Evolutionary conservation across 345 rosid genomes (phyloP).

Genomic region (Fremontodendron californicum): DNA sequence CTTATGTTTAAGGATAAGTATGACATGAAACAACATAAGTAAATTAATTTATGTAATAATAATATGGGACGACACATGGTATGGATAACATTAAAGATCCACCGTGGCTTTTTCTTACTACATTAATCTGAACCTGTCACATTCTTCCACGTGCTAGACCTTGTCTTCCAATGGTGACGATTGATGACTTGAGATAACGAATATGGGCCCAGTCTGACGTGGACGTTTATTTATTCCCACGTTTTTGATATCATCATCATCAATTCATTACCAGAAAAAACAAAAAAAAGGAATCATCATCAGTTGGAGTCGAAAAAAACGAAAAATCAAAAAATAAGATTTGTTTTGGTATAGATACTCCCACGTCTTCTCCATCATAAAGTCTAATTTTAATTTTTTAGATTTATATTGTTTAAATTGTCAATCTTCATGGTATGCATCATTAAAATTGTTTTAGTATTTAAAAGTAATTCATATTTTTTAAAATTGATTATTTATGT

Average conservation of each 20-base stretch:
- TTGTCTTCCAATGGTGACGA: background rate
- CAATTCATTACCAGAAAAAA: no score
- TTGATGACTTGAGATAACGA: background rate
- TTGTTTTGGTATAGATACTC: no score
- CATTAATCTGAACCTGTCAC: background rate
- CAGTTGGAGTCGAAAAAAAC: background rate
- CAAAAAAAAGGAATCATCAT: background rate
- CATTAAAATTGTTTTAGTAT: no score
- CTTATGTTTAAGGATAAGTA: background rate
- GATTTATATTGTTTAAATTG: background rate
- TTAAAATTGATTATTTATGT: no score
- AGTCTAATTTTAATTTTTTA: background rate
- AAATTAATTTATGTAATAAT: background rate
- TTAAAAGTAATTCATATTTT: no score
- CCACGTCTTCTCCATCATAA: background rate
- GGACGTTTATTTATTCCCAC: background rate
- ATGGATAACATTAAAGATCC: conserved; percentile 14
- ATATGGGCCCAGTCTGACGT: conserved; percentile 3
- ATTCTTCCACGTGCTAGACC: conserved; percentile 14
- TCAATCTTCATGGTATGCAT: no score
- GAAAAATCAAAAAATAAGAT: no score
- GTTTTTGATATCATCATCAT: background rate
- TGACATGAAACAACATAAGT: background rate
- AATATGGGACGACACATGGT: background rate
- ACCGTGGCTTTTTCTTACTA: background rate